Conservation (phyloP, 1,284 basidiomycete species). For the Entoloma clypeatum region DNA sequence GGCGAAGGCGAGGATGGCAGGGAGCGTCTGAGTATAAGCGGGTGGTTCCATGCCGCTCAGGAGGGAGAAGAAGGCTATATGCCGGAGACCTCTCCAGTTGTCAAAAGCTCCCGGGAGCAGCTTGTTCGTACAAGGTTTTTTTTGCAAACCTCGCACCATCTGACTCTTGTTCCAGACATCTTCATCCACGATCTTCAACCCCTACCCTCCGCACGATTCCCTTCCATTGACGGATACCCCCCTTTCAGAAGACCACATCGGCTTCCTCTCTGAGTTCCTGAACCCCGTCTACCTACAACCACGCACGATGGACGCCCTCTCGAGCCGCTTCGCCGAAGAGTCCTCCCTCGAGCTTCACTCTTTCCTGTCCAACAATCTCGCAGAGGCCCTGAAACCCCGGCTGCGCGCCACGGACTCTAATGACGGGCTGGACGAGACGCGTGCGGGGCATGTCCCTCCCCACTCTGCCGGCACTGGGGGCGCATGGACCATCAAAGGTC, state of each 20-base stretch:
- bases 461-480: slow-evolving; percentile 56
- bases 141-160: slow-evolving; percentile 8
- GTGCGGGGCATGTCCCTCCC: slow-evolving; percentile 56
- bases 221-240: slow-evolving; percentile 43
- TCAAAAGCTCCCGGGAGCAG: slow-evolving; percentile 76
- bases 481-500: slow-evolving; percentile 78
- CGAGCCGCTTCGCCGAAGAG: slow-evolving; percentile 81
- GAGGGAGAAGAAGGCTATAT: slow-evolving; percentile 88
- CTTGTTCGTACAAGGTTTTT: slow-evolving; percentile 52
- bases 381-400: slow-evolving; percentile 61
- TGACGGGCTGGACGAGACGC: slow-evolving; percentile 60
- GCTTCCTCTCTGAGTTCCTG: slow-evolving; percentile 79
- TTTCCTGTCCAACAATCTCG: slow-evolving; percentile 73
- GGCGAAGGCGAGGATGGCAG: slow-evolving; percentile 63
- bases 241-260: slow-evolving; percentile 58
- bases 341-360: slow-evolving; percentile 89
- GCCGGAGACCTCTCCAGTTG: slow-evolving; percentile 41
- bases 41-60: slow-evolving; percentile 95
- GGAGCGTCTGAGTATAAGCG: slow-evolving; percentile 84
- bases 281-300: slow-evolving; percentile 89
- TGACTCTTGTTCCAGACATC: slow-evolving; percentile 38
- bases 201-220: slow-evolving; percentile 50
- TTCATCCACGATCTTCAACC: slow-evolving; percentile 55
- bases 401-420: slow-evolving; percentile 61
- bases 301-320: slow-evolving; percentile 78